Percentiles rank a stretch among this genome's conserved stretches.
These are phyloP conservation scores for Fusarium bactridioides DNA, from an alignment of 2,329 filamentous ascomycete species.

Conservation along the genomic window DNA sequence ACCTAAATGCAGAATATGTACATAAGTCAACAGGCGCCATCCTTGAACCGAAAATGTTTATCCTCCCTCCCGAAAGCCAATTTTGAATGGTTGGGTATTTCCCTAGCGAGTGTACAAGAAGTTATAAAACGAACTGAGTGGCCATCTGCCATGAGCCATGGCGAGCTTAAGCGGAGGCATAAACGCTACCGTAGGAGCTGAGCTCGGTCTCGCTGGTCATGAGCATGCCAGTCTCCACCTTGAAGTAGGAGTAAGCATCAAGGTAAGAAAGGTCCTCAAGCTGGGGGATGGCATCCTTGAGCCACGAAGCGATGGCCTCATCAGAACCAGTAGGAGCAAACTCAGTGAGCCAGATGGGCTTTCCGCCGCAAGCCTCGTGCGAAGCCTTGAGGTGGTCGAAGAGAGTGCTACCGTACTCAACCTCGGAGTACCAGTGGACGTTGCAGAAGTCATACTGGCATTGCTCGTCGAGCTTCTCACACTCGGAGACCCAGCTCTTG, in stretches of 20 bases:
- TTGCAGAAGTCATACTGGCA: slow-evolving; percentile 68
- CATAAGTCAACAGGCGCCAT: slow-evolving; percentile 41
- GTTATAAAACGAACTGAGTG: slow-evolving; percentile 36
- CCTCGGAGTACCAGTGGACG: slow-evolving; percentile 69
- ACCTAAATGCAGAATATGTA: slow-evolving; percentile 44
- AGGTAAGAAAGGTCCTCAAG: slow-evolving; percentile 61
- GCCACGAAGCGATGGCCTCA: slow-evolving; percentile 54
- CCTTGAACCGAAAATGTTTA: slow-evolving; percentile 32
- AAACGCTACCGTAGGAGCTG: slow-evolving; percentile 58
- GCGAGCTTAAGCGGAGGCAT: slow-evolving; percentile 50
- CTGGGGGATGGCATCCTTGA: slow-evolving; percentile 56
- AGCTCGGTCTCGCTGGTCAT: slow-evolving; percentile 51
- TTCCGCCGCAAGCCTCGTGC: slow-evolving; percentile 52
- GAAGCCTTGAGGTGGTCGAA: slow-evolving; percentile 61
- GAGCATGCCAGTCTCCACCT: slow-evolving; percentile 54
- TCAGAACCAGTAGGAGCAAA: slow-evolving; percentile 62
- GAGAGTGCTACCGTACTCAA: slow-evolving; percentile 58
- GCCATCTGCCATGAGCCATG: not conserved
- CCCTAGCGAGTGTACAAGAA: slow-evolving; percentile 52
- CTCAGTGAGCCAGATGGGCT: slow-evolving; percentile 70
- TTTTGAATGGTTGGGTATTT: slow-evolving; percentile 42
- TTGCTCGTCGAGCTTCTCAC: slow-evolving; percentile 48
- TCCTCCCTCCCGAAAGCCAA: slow-evolving; percentile 36
- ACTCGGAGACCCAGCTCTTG: slow-evolving; percentile 59
- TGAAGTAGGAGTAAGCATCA: slow-evolving; percentile 66